A percentile compares a stretch with the other conserved stretches of the same genome.
Conservation (phyloP, 2,329 filamentous ascomycete genomes). For the Alternaria conjuncta region DNA sequence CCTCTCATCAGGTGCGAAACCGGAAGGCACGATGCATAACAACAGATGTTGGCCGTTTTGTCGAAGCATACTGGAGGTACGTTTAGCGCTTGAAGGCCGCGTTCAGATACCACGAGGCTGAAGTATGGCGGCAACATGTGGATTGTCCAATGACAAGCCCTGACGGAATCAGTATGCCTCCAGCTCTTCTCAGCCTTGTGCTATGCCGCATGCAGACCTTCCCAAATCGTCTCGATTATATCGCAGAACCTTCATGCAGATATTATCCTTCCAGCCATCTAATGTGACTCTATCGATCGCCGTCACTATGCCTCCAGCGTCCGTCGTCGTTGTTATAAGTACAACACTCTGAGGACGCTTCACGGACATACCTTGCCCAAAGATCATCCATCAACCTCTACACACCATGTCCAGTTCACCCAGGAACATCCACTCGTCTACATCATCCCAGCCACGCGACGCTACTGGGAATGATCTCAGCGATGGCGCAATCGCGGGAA, state of each 20-base stretch:
- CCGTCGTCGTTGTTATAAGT: not conserved
- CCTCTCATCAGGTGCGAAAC: not conserved
- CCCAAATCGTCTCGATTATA: accelerated
- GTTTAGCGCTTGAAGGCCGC: not conserved
- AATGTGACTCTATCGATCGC: accelerated
- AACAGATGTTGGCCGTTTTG: not conserved
- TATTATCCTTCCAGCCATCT: accelerated
- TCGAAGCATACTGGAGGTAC: not conserved
- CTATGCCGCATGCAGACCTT: not conserved
- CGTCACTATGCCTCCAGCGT: not conserved
- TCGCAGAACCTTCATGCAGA: not conserved
- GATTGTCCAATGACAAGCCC: not conserved
- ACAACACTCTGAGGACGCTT: not conserved
- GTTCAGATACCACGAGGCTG: not conserved
- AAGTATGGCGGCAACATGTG: not conserved
- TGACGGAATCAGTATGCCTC: not conserved
- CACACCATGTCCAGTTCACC: not conserved
- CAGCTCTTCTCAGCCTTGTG: not conserved
- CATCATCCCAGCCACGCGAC: not conserved
- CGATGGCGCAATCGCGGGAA: not conserved
- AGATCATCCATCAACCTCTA: not conserved
- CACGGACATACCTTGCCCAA: not conserved
- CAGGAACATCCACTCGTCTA: not conserved
- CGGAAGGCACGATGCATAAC: not conserved
- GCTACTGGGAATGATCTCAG: not conserved